Percentiles rank a stretch among this genome's conserved stretches.
phyloP scores from a whole-genome alignment of 108 stramenopile genomes.

The Schizochytrium sp. region DNA sequence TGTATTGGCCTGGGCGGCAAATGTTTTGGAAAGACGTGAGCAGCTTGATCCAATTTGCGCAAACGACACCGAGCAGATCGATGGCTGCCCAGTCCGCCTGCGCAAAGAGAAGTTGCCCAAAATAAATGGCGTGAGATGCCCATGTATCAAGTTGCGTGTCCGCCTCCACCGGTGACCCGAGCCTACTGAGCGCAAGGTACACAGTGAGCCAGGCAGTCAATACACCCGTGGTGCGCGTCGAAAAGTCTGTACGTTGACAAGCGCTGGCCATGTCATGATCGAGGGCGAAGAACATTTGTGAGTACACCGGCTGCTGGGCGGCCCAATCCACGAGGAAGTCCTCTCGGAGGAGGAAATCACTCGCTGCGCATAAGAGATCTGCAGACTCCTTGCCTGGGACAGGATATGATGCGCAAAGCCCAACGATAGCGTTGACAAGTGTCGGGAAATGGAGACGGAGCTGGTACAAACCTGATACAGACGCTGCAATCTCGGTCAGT shows the following conservation, averaged over 20 bases:
- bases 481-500: neutral
- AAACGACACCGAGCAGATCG: neutral
- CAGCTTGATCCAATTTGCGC: neutral
- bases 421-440: neutral
- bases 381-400: neutral
- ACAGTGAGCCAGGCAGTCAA: neutral
- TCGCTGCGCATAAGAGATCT: neutral
- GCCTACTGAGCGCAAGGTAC: neutral
- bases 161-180: neutral
- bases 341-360: neutral
- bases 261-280: neutral
- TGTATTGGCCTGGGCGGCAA: too few species aligned
- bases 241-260: neutral
- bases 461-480: neutral
- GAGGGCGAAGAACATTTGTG: neutral
- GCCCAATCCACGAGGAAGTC: neutral
- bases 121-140: neutral
- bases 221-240: neutral
- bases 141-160: neutral
- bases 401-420: neutral
- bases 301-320: neutral
- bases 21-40: neutral
- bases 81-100: neutral
- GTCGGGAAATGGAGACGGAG: neutral
- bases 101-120: neutral